Evolutionary conservation across 495 filamentous ascomycete genomes (phyloP).

Genomic region (Penicillium roqueforti): DNA sequence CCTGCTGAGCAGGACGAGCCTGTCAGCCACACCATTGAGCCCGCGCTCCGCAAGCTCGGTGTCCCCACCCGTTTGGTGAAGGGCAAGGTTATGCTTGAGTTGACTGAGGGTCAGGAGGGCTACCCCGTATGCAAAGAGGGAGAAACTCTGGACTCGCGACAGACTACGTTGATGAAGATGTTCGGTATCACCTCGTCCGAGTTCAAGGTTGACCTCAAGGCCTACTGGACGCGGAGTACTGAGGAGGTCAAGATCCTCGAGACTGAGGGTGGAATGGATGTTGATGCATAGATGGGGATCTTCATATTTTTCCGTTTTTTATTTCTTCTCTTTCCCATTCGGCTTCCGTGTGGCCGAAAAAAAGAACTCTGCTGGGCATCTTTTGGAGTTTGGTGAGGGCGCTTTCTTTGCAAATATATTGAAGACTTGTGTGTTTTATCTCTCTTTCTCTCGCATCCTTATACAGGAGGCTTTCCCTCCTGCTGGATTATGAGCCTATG

Average conservation of each 20-base stretch:
- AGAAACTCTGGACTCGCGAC: slow-evolving; percentile 74
- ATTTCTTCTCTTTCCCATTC: slow-evolving; percentile 21
- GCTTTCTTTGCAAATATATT: slow-evolving; percentile 29
- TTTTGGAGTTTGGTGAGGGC: slow-evolving; percentile 41
- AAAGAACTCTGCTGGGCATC: slow-evolving; percentile 33
- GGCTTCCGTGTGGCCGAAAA: slow-evolving; percentile 16
- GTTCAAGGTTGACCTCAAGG: slow-evolving; percentile 75
- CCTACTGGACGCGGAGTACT: slow-evolving; percentile 47
- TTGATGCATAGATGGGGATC: slow-evolving; percentile 33
- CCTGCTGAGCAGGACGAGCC: slow-evolving; percentile 77
- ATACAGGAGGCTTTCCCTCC: slow-evolving; percentile 18
- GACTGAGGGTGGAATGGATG: slow-evolving; percentile 38
- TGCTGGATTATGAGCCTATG: slow-evolving; percentile 37
- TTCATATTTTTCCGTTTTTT: slow-evolving; percentile 11
- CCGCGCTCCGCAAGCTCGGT: slow-evolving; percentile 76
- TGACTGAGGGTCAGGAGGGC: slow-evolving; percentile 59
- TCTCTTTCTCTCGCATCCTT: slow-evolving; percentile 19
- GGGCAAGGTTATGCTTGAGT: slow-evolving; percentile 79
- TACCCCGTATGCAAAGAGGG: slow-evolving; percentile 80
- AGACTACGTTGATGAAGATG: slow-evolving; percentile 90
- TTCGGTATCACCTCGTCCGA: slow-evolving; percentile 86
- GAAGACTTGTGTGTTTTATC: slow-evolving; percentile 20
- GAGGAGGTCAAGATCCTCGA: slow-evolving; percentile 42
- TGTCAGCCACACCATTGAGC: slow-evolving; percentile 81
- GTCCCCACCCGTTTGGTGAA: slow-evolving; percentile 83